phyloP scores from a whole-genome alignment of 495 filamentous ascomycete genomes.

The Xylaria castorea region DNA sequence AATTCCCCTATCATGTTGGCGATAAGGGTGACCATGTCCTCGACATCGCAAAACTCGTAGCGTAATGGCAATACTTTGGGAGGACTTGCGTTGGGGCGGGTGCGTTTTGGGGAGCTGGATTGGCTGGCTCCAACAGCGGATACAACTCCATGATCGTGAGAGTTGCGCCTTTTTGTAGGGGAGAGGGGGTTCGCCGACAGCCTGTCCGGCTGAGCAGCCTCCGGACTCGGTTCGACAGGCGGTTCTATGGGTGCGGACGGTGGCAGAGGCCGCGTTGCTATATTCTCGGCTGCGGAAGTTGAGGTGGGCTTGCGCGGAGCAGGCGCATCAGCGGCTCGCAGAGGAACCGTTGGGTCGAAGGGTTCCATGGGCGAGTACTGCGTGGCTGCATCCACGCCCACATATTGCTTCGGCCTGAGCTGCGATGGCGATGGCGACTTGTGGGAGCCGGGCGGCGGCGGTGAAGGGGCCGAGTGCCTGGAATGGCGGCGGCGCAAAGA shows the following conservation, averaged over 20 bases:
- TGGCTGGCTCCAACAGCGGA: slow-evolving; percentile 51
- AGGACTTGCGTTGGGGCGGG: slow-evolving; percentile 48
- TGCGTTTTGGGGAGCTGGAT: slow-evolving; percentile 50
- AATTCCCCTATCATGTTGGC: slow-evolving; percentile 95
- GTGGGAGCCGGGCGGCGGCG: slow-evolving; percentile 35
- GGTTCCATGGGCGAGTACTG: slow-evolving; percentile 64
- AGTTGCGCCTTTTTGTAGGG: slow-evolving; percentile 53
- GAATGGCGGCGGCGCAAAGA: slow-evolving; percentile 53
- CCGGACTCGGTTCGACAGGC: slow-evolving; percentile 35
- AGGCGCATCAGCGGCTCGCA: slow-evolving; percentile 40
- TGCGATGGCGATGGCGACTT: slow-evolving; percentile 41
- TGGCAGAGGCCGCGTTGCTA: slow-evolving; percentile 33
- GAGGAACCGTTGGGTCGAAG: slow-evolving; percentile 46
- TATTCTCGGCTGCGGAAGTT: slow-evolving; percentile 30
- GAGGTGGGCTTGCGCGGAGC: slow-evolving; percentile 40
- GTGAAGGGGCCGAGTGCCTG: slow-evolving; percentile 47
- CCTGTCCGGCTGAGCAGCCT: slow-evolving; percentile 46
- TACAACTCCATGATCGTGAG: slow-evolving; percentile 60
- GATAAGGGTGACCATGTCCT: slow-evolving; percentile 87
- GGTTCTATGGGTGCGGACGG: slow-evolving; percentile 44
- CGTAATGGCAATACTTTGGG: slow-evolving; percentile 73
- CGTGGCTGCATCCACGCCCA: slow-evolving; percentile 61
- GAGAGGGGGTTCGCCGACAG: slow-evolving; percentile 46
- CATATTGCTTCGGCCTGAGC: slow-evolving; percentile 52
- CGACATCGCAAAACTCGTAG: slow-evolving; percentile 80